Evolutionary conservation across 2,329 filamentous ascomycete genomes (phyloP), one percentile per base, ranked within the genome.

Genomic region (Penicillium italicum): DNA sequence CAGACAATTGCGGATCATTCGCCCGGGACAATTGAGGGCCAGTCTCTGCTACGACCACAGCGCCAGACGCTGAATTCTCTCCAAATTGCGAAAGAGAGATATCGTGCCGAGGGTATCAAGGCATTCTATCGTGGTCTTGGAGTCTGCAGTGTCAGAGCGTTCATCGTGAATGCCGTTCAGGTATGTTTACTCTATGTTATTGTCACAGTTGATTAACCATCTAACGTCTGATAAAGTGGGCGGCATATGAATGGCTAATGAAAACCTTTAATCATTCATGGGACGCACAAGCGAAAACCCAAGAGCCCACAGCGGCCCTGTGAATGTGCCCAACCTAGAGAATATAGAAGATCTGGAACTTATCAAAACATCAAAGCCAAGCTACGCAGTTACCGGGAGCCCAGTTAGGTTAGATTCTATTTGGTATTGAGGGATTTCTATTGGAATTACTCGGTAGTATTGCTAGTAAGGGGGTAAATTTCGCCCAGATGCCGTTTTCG

Each of bases 201-300:
- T 16, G 33, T 46, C 33, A 28, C 22, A 18, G 16, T 36, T 12
- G 11, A 53, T n/a, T 34, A 36, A 31, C 56, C 59, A 55, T 61
- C 50, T 46, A n/a, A 50, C 41, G 26, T 42, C 31, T 28, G 31
- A 46, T 56, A 46, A 81, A 91, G 77, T 97, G 92, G 92, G 88
- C 88, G 24, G 84, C 90, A 6, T 97, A 97, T 70, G 92, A 97
- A 75, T 91, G 88, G 85, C 83, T 90, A 66, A 93, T 96, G 88
- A 74, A 68, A 55, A 65, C 63, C 51, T 62, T 77, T 31, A 68
- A 66, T 41, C 55, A 62, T 33, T 42, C 63, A 14, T 64, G 49
- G 56, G 59, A 40, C 41, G 59, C 52, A 45, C 45, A 55, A 22
- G 26, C 33, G 20, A 34, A 45, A 36, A 3, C 30, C 9, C 47